phyloP scores from a whole-genome alignment of 495 filamentous ascomycete genomes.

The Trichocladium uniseriatum region DNA sequence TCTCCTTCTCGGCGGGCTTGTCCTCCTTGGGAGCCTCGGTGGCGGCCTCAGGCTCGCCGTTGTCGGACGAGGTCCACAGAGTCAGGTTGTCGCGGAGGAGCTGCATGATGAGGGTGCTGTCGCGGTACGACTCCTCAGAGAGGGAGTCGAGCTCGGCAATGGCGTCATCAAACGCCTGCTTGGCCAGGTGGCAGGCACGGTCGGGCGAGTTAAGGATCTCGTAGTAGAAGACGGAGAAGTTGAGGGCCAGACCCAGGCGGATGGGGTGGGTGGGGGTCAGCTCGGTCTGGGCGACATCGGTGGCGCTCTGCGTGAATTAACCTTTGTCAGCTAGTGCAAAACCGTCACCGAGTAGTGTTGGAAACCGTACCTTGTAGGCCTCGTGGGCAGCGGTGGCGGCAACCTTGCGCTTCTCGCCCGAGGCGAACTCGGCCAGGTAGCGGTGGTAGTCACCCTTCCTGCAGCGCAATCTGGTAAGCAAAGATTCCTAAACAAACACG shows the following conservation, averaged over 20 bases:
- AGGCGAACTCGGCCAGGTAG: constrained; percentile 97
- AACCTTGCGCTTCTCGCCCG: constrained; percentile 96
- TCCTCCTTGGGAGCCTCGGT: constrained; percentile 55
- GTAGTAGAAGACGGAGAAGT: constrained; percentile 99
- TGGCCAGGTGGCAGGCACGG: constrained; percentile 96
- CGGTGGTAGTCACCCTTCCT: constrained; percentile 99
- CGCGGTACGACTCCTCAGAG: constrained; percentile 98
- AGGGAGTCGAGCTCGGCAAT: constrained; percentile 98
- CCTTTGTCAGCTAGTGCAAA: constrained; percentile 1
- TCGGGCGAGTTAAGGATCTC: constrained; percentile 99
- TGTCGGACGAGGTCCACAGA: constrained; percentile 97
- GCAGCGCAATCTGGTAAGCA: constrained; percentile 8
- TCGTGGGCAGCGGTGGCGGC: constrained; percentile 95
- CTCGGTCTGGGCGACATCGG: constrained; percentile 95
- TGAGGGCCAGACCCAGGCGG: constrained; percentile 93
- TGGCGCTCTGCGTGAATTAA: constrained; percentile 61
- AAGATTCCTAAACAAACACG: neutral
- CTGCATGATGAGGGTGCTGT: constrained; percentile 99
- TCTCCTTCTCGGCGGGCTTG: constrained; percentile 46
- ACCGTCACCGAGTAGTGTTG: neutral
- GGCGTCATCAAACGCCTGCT: constrained; percentile 98
- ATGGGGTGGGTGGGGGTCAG: constrained; percentile 98
- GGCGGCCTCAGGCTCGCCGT: constrained; percentile 66
- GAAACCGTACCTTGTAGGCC: constrained; percentile 80
- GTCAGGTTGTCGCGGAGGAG: constrained; percentile 95